Evolutionary conservation across 306 rosid genomes (phyloP).

Genomic region (Acacia acuminata): DNA sequence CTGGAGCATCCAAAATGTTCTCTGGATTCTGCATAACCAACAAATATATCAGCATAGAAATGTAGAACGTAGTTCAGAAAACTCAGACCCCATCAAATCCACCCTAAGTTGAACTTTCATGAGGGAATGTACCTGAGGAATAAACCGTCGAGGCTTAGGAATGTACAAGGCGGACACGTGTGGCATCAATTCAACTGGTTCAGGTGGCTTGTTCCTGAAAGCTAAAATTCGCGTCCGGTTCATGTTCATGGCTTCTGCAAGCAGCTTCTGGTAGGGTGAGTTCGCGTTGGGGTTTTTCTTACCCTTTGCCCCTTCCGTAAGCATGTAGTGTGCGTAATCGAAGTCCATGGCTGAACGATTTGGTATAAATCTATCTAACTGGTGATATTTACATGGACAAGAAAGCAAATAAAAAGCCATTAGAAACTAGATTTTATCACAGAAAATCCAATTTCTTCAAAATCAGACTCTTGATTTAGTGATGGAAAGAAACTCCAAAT

Average conservation of each 20-base stretch:
- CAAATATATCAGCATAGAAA: conserved; percentile 2
- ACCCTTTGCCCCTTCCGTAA: conserved; percentile 40
- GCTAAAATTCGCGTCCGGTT: conserved; percentile 62
- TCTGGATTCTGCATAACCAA: conserved; percentile 48
- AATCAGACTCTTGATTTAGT: background rate
- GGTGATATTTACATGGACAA: background rate
- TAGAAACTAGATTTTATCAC: background rate
- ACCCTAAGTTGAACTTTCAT: too few species aligned
- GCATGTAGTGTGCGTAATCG: conserved; percentile 44
- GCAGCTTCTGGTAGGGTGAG: conserved; percentile 48
- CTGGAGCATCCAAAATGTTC: conserved; percentile 71
- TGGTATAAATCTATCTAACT: conserved; percentile 49
- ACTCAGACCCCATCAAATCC: background rate
- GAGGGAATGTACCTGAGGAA: conserved; percentile 49
- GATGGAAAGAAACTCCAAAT: background rate
- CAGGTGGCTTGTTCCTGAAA: conserved; percentile 67
- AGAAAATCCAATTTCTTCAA: background rate
- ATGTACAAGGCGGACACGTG: background rate
- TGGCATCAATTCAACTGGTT: conserved; percentile 43
- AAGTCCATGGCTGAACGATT: conserved; percentile 50
- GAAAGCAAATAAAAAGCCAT: background rate
- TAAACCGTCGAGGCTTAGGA: conserved; percentile 48
- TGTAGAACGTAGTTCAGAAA: background rate
- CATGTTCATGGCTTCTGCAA: conserved; percentile 63
- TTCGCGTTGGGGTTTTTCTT: conserved; percentile 47